Conservation (phyloP, 352 stramenopile species). For the Phytophthora hybrid region DNA sequence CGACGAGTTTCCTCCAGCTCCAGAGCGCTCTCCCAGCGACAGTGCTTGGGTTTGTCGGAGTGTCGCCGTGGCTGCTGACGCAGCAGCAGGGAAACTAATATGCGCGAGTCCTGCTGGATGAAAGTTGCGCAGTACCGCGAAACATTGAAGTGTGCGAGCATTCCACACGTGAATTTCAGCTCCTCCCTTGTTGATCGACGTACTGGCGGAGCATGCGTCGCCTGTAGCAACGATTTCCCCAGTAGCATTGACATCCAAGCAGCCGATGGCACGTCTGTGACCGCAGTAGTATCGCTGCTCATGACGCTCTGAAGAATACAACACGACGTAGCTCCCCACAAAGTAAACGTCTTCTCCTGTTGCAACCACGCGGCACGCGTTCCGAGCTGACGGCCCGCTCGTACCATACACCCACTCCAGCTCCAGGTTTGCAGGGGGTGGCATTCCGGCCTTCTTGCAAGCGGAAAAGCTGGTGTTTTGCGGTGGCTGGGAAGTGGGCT, state of each 20-base stretch:
- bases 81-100: slow-evolving; percentile 64
- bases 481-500: slow-evolving; percentile 36
- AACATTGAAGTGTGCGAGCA: slow-evolving; percentile 66
- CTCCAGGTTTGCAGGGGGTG: slow-evolving; percentile 67
- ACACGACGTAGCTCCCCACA: slow-evolving; percentile 77
- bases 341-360: slow-evolving; percentile 77
- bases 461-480: not conserved
- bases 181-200: not conserved
- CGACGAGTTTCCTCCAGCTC: slow-evolving; percentile 31
- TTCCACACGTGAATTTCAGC: slow-evolving; percentile 83
- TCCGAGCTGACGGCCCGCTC: slow-evolving; percentile 50
- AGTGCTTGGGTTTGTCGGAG: slow-evolving; percentile 44
- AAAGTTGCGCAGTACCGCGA: slow-evolving; percentile 74
- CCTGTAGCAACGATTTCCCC: slow-evolving; percentile 77
- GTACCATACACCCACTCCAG: slow-evolving; percentile 86
- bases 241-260: slow-evolving; percentile 63
- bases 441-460: slow-evolving; percentile 38
- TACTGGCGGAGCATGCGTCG: slow-evolving; percentile 26
- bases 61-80: slow-evolving; percentile 52
- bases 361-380: slow-evolving; percentile 56
- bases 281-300: slow-evolving; percentile 79
- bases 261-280: slow-evolving; percentile 67
- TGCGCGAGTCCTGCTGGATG: slow-evolving; percentile 62
- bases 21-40: slow-evolving; percentile 41
- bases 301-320: slow-evolving; percentile 70